A percentile compares a stretch with the other conserved stretches of the same genome.
Evolutionary conservation across 2,329 filamentous ascomycete species (phyloP).

Genomic region (Cercospora zeae-maydis): DNA sequence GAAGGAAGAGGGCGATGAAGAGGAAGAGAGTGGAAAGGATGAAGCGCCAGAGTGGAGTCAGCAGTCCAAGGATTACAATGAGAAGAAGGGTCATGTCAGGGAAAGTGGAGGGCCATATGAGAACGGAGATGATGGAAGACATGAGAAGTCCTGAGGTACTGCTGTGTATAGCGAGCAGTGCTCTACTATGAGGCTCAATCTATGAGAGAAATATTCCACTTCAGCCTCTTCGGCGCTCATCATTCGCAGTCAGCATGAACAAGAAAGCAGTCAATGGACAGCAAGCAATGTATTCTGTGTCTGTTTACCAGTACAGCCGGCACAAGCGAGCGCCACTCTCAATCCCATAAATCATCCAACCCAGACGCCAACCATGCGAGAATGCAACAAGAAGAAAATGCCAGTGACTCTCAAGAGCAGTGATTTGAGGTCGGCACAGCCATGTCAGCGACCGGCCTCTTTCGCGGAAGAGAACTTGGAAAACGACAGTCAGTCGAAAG

Average conservation of each 20-base stretch:
- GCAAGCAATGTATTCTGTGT: not conserved
- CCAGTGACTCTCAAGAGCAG: slow-evolving; percentile 8
- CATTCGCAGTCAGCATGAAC: not conserved
- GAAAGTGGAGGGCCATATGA: slow-evolving; percentile 38
- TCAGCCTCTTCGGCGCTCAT: not conserved
- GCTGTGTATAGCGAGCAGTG: not conserved
- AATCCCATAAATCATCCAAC: not conserved
- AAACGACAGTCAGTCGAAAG: slow-evolving; percentile 1
- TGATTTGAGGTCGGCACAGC: slow-evolving; percentile 19
- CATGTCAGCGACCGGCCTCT: slow-evolving; percentile 14
- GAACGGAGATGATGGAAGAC: slow-evolving; percentile 37
- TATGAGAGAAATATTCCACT: not conserved
- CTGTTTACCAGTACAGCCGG: not conserved
- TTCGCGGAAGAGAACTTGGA: slow-evolving; percentile 14
- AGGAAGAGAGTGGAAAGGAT: slow-evolving; percentile 60
- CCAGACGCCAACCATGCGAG: not conserved
- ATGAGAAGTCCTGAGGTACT: slow-evolving; percentile 28
- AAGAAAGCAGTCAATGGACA: not conserved
- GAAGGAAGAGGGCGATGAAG: slow-evolving; percentile 60
- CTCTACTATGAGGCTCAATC: not conserved
- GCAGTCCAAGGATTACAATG: slow-evolving; percentile 57
- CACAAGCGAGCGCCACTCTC: not conserved
- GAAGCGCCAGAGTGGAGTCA: slow-evolving; percentile 59
- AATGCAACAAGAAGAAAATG: not conserved
- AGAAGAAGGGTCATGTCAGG: slow-evolving; percentile 54